These are phyloP conservation scores for Cyclotella choctawhatcheeana DNA, from an alignment of 108 stramenopile species.

Conservation along the genomic window DNA sequence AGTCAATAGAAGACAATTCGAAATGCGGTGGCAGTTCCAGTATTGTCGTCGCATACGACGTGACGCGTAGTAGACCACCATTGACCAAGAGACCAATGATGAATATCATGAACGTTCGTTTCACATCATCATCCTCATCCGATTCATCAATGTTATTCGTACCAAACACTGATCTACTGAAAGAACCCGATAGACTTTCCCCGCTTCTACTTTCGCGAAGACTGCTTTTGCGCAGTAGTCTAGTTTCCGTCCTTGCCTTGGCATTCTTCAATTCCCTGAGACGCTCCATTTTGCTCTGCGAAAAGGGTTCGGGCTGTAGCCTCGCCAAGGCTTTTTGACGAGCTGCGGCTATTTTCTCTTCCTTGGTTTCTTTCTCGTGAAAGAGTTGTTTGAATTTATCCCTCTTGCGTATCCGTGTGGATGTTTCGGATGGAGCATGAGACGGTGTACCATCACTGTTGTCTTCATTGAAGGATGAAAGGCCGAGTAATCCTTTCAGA, in stretches of 20 bases:
- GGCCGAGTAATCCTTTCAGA: background rate
- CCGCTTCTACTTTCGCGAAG: slow-evolving; percentile 5
- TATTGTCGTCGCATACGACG: background rate
- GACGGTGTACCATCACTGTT: background rate
- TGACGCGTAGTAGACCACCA: slow-evolving; percentile 6
- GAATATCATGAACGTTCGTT: slow-evolving; percentile 2
- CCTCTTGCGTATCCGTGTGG: slow-evolving; percentile 1
- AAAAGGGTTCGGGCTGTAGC: slow-evolving; percentile 60
- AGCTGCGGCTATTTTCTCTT: slow-evolving; percentile 56
- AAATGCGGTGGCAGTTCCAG: background rate
- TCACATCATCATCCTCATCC: background rate
- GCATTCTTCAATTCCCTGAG: slow-evolving; percentile 62
- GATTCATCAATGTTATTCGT: background rate
- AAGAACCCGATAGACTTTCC: background rate
- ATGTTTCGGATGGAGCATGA: background rate
- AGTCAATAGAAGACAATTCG: slow-evolving; percentile 3
- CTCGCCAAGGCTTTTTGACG: slow-evolving; percentile 57
- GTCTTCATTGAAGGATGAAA: background rate
- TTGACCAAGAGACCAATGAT: slow-evolving; percentile 9
- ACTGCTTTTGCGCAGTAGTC: background rate
- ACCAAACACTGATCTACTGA: background rate
- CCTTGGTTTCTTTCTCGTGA: background rate
- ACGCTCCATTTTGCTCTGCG: slow-evolving; percentile 50
- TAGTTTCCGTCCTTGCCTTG: slow-evolving; percentile 34
- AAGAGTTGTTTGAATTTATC: slow-evolving; percentile 7